Evolutionary conservation across 208 protist genomes (phyloP), one percentile per base, ranked within the genome.

Genomic region (Leishmania lainsoni): DNA sequence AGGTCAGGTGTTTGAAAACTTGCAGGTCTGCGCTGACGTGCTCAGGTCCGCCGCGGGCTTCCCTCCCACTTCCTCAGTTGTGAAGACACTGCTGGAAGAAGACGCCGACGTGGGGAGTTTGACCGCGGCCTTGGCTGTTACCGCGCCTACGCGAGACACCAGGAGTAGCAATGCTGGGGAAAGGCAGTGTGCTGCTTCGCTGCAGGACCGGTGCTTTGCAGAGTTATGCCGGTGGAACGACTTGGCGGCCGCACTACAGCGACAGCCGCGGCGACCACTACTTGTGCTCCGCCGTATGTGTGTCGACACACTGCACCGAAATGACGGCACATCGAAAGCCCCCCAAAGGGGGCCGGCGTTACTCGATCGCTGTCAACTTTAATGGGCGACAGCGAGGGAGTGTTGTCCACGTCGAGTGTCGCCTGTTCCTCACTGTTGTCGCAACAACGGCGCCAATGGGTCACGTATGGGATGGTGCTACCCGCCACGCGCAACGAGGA

Each of bases 391-490:
- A 32, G 22, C 2, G 52, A 61, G 29, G 26, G 16, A 9, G 69
- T 51, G 42, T 0, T 20, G 14, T 32, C 20, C 45, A 45, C 69
- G 20, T 35, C 45, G 42, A 73, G 26, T 73, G 39, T 73, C 12
- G 26, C 69, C 45, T 22, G n/a, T 45, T 35, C 26, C 69, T 48
- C 69, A 45, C 69, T 48, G 32, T 17, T 20, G 29, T 52, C 48
- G 45, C 49, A 39, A 76, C 42, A 42, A n/a, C 51, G 51, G 49
- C n/a, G 14, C 0, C 22, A 45, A 39, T 68, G 74, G 80, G 14
- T 87, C n/a, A 77, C 51, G 9, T 82, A 81, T 68, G 91, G 90
- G 5, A 77, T 95, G 56, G 88, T 91, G 54, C 86, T 88, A n/a
- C 91, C 91, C 35, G 89, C 86, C 58, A 73, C 83, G n/a, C 81